These are phyloP conservation scores for Solanum dulcamara DNA, from an alignment of 257 asterid genomes.

Conservation along the genomic window DNA sequence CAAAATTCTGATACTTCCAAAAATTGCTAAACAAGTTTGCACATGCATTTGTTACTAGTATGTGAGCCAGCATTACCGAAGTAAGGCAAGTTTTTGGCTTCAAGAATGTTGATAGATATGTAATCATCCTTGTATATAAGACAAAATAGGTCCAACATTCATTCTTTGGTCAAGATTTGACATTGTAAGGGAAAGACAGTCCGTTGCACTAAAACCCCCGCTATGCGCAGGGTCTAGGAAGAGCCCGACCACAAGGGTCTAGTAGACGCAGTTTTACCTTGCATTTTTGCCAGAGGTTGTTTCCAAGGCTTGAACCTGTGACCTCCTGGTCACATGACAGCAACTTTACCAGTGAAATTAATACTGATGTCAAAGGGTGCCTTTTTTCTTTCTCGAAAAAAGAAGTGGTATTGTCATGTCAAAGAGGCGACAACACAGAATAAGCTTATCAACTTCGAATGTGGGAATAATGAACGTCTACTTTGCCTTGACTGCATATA, in stretches of 20 bases:
- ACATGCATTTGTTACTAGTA: neutral
- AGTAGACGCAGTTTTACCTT: no score
- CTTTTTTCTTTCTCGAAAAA: neutral
- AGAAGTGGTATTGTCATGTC: neutral
- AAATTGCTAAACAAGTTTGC: neutral
- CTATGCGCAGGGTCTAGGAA: no score
- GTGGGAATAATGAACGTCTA: neutral
- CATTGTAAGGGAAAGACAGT: neutral
- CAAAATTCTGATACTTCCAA: neutral
- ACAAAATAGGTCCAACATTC: neutral
- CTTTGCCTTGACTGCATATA: neutral
- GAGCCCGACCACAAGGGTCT: no score
- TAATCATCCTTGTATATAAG: neutral
- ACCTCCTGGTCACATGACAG: no score
- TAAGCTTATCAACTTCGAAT: neutral
- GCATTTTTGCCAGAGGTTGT: no score
- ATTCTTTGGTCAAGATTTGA: neutral
- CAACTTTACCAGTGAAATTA: no score
- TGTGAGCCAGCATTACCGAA: neutral
- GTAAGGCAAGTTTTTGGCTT: neutral
- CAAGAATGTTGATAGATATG: neutral
- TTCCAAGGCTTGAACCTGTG: no score
- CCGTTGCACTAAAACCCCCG: no score
- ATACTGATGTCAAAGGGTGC: neutral
- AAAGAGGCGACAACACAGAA: neutral